Conservation (phyloP, 2,329 filamentous ascomycete genomes). For the Calonectria pauciramosa region DNA sequence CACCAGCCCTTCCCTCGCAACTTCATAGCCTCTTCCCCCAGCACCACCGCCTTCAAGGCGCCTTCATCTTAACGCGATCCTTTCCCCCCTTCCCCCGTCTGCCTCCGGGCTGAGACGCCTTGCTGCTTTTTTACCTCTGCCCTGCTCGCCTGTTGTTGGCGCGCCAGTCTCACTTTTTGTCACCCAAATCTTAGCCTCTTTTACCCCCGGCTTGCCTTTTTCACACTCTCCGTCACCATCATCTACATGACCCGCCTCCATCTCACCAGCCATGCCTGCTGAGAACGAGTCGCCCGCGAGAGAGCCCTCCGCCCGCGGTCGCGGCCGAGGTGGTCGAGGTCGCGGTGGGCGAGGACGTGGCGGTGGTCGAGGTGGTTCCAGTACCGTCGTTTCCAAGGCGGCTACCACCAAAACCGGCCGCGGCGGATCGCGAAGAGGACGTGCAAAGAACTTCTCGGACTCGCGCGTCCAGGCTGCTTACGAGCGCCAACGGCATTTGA, state of each 20-base stretch:
- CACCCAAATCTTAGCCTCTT: slow-evolving; percentile 35
- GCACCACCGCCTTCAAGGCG: slow-evolving; percentile 4
- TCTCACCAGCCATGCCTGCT: slow-evolving; percentile 52
- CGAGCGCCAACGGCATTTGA: slow-evolving; percentile 76
- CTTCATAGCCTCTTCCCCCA: slow-evolving; percentile 13
- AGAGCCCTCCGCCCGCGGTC: slow-evolving; percentile 53
- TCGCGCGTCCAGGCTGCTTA: slow-evolving; percentile 69
- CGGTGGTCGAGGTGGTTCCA: slow-evolving; percentile 47
- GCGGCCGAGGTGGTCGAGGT: slow-evolving; percentile 50
- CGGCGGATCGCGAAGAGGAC: slow-evolving; percentile 60
- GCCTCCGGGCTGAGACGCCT: slow-evolving; percentile 12
- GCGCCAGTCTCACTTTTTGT: slow-evolving; percentile 25
- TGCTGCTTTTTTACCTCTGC: slow-evolving; percentile 10
- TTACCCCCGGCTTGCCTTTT: slow-evolving; percentile 32
- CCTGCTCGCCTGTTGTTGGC: slow-evolving; percentile 20
- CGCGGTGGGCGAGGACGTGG: slow-evolving; percentile 50
- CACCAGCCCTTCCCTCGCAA: slow-evolving; percentile 36
- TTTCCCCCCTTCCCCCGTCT: slow-evolving; percentile 2
- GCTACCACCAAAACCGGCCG: slow-evolving; percentile 54
- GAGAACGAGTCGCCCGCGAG: slow-evolving; percentile 55
- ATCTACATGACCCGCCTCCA: slow-evolving; percentile 50
- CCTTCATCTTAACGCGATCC: slow-evolving; percentile 15
- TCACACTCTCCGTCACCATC: slow-evolving; percentile 22
- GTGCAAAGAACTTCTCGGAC: slow-evolving; percentile 69
- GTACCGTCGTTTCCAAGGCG: slow-evolving; percentile 50